These are phyloP conservation scores for Xerocomus potaroensis DNA, from an alignment of 768 basidiomycete genomes.

Conservation along the genomic window DNA sequence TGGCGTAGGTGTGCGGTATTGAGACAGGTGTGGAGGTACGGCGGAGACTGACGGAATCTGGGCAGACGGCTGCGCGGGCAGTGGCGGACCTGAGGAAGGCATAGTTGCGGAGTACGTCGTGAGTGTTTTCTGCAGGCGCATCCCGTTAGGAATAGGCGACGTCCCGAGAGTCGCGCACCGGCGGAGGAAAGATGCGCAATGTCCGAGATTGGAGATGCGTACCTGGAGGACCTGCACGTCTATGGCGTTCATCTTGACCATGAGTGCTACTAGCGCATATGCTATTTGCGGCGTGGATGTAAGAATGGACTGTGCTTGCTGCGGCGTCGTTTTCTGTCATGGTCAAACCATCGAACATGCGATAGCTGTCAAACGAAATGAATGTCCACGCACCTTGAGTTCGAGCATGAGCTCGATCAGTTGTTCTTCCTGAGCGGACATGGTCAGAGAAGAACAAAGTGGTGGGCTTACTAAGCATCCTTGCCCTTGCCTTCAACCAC, in stretches of 20 bases:
- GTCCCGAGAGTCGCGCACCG: no score
- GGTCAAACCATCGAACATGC: slow-evolving; percentile 1
- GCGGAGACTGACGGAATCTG: slow-evolving; percentile 34
- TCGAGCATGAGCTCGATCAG: slow-evolving; percentile 73
- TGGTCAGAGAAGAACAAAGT: slow-evolving; percentile 19
- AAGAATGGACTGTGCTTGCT: slow-evolving; percentile 62
- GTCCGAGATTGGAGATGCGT: slow-evolving; percentile 5
- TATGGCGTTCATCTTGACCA: slow-evolving; percentile 74
- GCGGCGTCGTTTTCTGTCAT: slow-evolving; percentile 69
- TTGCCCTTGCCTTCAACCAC: not conserved
- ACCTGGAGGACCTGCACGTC: slow-evolving; percentile 77
- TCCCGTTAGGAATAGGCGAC: slow-evolving; percentile 5
- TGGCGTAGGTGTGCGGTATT: slow-evolving; percentile 35
- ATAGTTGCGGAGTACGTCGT: slow-evolving; percentile 42
- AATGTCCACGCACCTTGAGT: slow-evolving; percentile 46
- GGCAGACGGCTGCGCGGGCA: slow-evolving; percentile 22
- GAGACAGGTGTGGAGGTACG: slow-evolving; percentile 42
- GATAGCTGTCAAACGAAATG: not conserved
- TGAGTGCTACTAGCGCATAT: slow-evolving; percentile 69
- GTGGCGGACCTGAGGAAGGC: slow-evolving; percentile 14
- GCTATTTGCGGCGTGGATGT: slow-evolving; percentile 73
- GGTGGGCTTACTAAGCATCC: slow-evolving; percentile 15
- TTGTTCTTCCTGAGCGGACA: slow-evolving; percentile 62
- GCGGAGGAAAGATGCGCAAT: not conserved
- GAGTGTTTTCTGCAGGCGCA: slow-evolving; percentile 50